Conservation (phyloP, 2,329 filamentous ascomycete genomes). For the Periglandula ipomoeae region DNA sequence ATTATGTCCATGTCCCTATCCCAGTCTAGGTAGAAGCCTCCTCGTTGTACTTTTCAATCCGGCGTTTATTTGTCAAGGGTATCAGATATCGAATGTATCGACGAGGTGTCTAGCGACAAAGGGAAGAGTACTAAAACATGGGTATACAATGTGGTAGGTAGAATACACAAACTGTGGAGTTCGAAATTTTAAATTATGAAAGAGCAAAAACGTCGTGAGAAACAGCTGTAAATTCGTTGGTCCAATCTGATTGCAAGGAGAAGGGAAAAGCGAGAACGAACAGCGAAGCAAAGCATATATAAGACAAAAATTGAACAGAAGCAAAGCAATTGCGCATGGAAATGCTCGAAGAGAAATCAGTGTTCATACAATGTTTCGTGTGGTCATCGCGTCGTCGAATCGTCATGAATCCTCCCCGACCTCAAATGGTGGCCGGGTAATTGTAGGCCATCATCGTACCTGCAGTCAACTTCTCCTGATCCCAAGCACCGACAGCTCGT, state of each 20-base stretch:
- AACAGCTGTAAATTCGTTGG: too few species aligned
- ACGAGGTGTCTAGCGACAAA: background rate
- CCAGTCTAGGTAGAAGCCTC: background rate
- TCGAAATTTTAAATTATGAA: background rate
- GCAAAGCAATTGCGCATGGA: too few species aligned
- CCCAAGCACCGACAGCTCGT: slow-evolving; percentile 1
- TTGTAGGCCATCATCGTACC: background rate
- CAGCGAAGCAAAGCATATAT: too few species aligned
- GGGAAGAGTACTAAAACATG: background rate
- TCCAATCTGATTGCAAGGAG: too few species aligned
- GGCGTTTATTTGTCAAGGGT: background rate
- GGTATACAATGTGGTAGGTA: background rate
- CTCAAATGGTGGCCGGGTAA: background rate
- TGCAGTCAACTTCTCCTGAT: background rate
- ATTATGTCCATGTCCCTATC: background rate
- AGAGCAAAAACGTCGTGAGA: background rate
- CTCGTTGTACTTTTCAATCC: background rate
- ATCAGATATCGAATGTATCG: background rate
- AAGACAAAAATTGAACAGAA: too few species aligned
- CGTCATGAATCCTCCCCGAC: background rate
- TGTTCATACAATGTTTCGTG: background rate
- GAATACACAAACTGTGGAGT: background rate
- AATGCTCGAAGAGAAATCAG: background rate
- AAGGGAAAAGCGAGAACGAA: too few species aligned
- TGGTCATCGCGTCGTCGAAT: background rate